Evolutionary conservation across 495 filamentous ascomycete genomes (phyloP).

Genomic region (Penicillium salamii): DNA sequence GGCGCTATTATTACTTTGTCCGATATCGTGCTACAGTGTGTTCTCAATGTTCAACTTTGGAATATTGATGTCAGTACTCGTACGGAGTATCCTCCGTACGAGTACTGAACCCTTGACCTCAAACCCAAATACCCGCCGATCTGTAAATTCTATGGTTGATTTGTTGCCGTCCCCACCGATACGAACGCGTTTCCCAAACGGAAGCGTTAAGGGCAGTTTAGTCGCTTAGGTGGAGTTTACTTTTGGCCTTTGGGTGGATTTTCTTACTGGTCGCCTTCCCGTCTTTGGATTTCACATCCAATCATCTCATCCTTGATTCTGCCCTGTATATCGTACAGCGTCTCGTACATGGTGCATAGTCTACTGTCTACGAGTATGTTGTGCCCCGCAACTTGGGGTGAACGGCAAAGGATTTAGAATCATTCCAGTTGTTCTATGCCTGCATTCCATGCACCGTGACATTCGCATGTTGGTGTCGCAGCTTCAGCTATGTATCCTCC

Average conservation of each 20-base stretch:
- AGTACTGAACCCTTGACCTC: neutral
- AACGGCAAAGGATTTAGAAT: no score
- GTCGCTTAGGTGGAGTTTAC: slow-evolving; percentile 5
- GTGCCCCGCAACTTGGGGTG: no score
- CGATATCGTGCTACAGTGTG: no score
- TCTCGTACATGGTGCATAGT: no score
- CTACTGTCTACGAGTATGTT: neutral
- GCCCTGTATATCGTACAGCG: no score
- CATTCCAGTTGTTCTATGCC: neutral
- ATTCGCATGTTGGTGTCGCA: neutral
- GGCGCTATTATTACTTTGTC: no score
- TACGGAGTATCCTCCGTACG: neutral
- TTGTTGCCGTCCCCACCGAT: slow-evolving; percentile 9
- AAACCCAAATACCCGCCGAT: slow-evolving; percentile 19
- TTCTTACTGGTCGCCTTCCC: slow-evolving; percentile 2
- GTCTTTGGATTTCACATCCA: neutral
- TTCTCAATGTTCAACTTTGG: no score
- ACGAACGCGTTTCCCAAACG: slow-evolving; percentile 16
- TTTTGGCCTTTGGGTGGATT: neutral
- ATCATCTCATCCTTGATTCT: neutral
- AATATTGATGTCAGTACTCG: no score
- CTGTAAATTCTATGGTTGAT: slow-evolving; percentile 21
- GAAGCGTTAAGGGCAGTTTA: slow-evolving; percentile 5
- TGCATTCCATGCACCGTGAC: neutral
- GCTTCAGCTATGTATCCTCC: no score